phyloP scores from a whole-genome alignment of 2,329 filamentous ascomycete species.

The Beauveria australis region DNA sequence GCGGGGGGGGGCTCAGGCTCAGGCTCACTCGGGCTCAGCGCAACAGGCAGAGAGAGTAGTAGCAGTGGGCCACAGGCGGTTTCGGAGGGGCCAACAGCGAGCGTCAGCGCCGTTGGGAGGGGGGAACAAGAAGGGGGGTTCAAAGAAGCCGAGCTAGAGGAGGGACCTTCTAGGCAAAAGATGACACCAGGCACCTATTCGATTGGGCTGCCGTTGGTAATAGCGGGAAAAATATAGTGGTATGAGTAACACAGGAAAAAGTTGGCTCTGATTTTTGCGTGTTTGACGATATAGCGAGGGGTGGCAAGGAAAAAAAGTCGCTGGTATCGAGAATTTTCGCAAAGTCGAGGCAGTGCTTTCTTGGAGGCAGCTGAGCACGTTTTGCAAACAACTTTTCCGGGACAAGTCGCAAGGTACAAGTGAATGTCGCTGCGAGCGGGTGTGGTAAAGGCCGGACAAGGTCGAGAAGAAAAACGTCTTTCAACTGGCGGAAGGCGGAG shows the following conservation, averaged over 20 bases:
- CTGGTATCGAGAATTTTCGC: not conserved
- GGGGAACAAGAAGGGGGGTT: not conserved
- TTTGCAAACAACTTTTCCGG: not conserved
- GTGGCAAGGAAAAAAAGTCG: not conserved
- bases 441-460: constrained; percentile 14
- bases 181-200: constrained; percentile 9
- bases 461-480: constrained; percentile 12
- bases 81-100: constrained; percentile 25
- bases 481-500: not conserved
- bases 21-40: not conserved
- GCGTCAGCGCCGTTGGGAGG: not conserved
- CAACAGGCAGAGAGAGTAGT: constrained; percentile 9
- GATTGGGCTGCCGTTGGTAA: not conserved
- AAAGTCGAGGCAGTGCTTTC: not conserved
- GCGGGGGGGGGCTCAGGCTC: constrained; percentile 10
- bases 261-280: not conserved
- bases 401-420: constrained; percentile 38
- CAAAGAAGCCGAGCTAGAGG: not conserved
- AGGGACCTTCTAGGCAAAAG: not conserved
- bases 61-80: constrained; percentile 22
- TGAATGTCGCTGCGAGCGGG: constrained; percentile 38
- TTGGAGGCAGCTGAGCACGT: not conserved
- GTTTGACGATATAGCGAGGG: not conserved
- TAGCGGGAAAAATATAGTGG: not conserved
- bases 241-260: constrained; percentile 7